A percentile compares a stretch with the other conserved stretches of the same genome.
Evolutionary conservation across 176 grass and related monocot species (phyloP).

Genomic region (Aegilops longissima): DNA sequence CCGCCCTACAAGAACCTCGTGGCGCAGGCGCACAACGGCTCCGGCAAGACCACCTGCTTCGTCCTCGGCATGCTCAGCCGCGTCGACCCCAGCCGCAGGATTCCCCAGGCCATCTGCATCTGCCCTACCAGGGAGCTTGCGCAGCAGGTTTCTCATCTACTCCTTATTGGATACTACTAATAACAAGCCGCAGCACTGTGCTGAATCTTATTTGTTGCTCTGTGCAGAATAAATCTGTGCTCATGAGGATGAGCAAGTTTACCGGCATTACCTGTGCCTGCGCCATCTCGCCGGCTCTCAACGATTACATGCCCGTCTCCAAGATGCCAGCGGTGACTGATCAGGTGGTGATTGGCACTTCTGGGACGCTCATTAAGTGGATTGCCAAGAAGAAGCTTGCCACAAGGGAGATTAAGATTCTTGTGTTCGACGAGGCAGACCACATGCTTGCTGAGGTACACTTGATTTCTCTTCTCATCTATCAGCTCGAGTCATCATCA

Average conservation of each 20-base stretch:
- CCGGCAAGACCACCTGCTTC: slow-evolving; percentile 94
- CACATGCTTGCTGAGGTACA: slow-evolving; percentile 71
- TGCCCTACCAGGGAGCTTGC: slow-evolving; percentile 93
- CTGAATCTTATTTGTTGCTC: too few relatives aligned
- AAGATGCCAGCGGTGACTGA: background rate
- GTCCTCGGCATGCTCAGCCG: slow-evolving; percentile 97
- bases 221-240: too few relatives aligned
- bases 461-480: background rate
- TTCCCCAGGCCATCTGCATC: slow-evolving; percentile 86
- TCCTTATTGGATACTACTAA: too few relatives aligned
- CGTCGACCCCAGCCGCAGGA: slow-evolving; percentile 55
- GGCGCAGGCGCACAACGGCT: slow-evolving; percentile 92
- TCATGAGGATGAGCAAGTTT: too few relatives aligned
- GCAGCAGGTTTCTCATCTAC: slow-evolving; percentile 40
- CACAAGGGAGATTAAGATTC: slow-evolving; percentile 62
- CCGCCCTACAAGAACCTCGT: slow-evolving; percentile 85
- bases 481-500: background rate
- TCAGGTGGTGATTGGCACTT: slow-evolving; percentile 84
- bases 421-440: slow-evolving; percentile 80
- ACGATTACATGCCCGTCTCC: too few relatives aligned
- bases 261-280: too few relatives aligned
- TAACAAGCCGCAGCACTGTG: too few relatives aligned
- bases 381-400: slow-evolving; percentile 50
- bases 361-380: slow-evolving; percentile 79
- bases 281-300: too few relatives aligned